These are phyloP conservation scores for Cucumis cinereus DNA, from an alignment of 306 rosid genomes.

Conservation along the genomic window DNA sequence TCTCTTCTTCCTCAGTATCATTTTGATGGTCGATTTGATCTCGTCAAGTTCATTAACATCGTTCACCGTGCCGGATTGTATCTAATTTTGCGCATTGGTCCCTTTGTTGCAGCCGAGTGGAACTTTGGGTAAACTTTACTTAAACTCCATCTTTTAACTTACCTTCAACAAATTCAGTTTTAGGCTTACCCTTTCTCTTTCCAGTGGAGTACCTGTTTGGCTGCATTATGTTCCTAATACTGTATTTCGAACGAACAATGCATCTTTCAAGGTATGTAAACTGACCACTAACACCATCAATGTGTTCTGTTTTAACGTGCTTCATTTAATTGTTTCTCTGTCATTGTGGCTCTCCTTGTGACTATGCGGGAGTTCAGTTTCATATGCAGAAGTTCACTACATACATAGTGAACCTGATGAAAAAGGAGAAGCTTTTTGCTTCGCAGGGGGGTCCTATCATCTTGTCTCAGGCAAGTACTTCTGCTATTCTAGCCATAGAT, in stretches of 20 bases:
- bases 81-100: conserved; percentile 46
- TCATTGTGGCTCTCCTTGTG: conserved; percentile 12
- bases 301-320: not conserved
- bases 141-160: too few relatives aligned
- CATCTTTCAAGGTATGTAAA: conserved; percentile 62
- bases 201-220: conserved; percentile 96
- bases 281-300: too few relatives aligned
- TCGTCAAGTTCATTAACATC: conserved; percentile 41
- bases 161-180: too few relatives aligned
- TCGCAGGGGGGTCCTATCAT: conserved; percentile 96
- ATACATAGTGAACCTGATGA: conserved; percentile 71
- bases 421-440: conserved; percentile 75
- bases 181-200: conserved; percentile 6
- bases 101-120: conserved; percentile 49
- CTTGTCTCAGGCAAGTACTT: conserved; percentile 78
- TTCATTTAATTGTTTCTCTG: not conserved
- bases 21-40: conserved; percentile 44
- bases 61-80: conserved; percentile 38
- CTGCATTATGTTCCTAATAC: conserved; percentile 83
- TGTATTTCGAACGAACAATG: conserved; percentile 69
- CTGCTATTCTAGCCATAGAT: not conserved
- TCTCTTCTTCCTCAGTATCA: conserved; percentile 17
- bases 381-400: conserved; percentile 85
- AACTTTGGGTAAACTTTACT: conserved; percentile 22
- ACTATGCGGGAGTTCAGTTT: conserved; percentile 31